Base-by-base conservation (phyloP, 768 basidiomycete genomes). In the Rhizopogon rudus region DNA sequence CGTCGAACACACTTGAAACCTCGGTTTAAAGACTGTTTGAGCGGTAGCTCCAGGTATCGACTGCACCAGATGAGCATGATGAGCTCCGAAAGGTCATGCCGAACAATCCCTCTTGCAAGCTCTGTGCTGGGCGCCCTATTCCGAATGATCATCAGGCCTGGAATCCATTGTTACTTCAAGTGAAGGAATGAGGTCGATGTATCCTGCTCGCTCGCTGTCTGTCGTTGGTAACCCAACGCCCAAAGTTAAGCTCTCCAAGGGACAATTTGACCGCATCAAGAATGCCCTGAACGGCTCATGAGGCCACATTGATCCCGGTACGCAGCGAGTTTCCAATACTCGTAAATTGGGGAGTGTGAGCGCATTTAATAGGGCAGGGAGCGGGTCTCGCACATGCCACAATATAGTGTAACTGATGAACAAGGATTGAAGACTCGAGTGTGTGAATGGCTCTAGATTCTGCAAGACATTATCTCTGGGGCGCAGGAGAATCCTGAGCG, bases 211-310 rank as follows among this genome's bases (percentile, higher is more conserved):
- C 14, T 40, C 3, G 1, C 14, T 5, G 14, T 5, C 14, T 40
- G 39, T 40, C 14, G 1, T 16, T 13, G 14, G 13, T 13, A 16
- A 14, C 14, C 39, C 14, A 40, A 16, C 13, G 5, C 39, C 14
- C 13, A 40, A 40, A 40, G 14, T 40, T 16, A 40, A 5, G 39
- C 14, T 40, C 14, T 40, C 39, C 39, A 40, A 5, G 6, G 5
- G 39, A 40, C 39, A 40, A 5, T 10, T 33, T 3, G 63, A 64
- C 1, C 63, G 61, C 40, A 16, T 17, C n/a, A 64, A 17, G 31
- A 64, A 64, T 16, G 54, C 16, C 45, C 40, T 64, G 50, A 64
- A 50, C 17, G 51, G 56, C 3, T 56, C 37, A n/a, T 61, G 56
- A 17, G 35, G 56, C 63, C 20, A 20, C 20, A 20, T 20, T 20